phyloP scores from a whole-genome alignment of 2,329 filamentous ascomycete genomes.

The Scedosporium aurantiacum region DNA sequence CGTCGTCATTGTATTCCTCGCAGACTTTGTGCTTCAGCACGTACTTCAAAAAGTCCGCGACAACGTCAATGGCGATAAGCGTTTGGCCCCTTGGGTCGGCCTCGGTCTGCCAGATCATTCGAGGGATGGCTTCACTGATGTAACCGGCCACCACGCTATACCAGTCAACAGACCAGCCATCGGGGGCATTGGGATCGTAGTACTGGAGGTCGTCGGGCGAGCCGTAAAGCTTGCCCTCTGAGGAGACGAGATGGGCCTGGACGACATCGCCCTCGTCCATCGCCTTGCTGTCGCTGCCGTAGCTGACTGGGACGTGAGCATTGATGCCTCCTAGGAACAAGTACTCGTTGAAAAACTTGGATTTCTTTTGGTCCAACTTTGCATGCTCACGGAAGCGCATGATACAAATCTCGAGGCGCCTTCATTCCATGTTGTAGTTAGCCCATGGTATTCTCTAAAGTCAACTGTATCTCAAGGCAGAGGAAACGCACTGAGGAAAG shows the following conservation, averaged over 20 bases:
- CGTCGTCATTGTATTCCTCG: conserved; percentile 61
- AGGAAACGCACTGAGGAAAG: not conserved
- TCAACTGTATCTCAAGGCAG: not conserved
- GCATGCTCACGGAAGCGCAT: conserved; percentile 69
- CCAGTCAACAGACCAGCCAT: conserved; percentile 74
- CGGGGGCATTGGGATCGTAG: conserved; percentile 36
- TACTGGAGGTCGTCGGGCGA: conserved; percentile 28
- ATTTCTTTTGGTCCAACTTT: conserved; percentile 54
- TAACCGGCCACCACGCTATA: conserved; percentile 66
- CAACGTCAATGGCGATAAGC: conserved; percentile 46
- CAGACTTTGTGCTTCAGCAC: conserved; percentile 76
- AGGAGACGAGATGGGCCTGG: conserved; percentile 33
- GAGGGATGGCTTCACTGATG: conserved; percentile 42
- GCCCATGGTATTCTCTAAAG: not conserved
- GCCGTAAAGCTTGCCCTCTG: conserved; percentile 18
- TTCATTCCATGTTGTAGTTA: conserved; percentile 17
- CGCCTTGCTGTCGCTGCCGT: conserved; percentile 50
- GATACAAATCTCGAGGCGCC: conserved; percentile 76
- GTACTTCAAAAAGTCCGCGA: conserved; percentile 84
- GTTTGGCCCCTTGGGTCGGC: not conserved
- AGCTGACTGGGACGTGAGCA: conserved; percentile 16
- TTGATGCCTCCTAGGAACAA: conserved; percentile 76
- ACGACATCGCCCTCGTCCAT: not conserved
- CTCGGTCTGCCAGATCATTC: conserved; percentile 29
- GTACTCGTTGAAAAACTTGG: conserved; percentile 65